Conservation (phyloP, 169 alveolate species). For the Eimeria tenella region DNA sequence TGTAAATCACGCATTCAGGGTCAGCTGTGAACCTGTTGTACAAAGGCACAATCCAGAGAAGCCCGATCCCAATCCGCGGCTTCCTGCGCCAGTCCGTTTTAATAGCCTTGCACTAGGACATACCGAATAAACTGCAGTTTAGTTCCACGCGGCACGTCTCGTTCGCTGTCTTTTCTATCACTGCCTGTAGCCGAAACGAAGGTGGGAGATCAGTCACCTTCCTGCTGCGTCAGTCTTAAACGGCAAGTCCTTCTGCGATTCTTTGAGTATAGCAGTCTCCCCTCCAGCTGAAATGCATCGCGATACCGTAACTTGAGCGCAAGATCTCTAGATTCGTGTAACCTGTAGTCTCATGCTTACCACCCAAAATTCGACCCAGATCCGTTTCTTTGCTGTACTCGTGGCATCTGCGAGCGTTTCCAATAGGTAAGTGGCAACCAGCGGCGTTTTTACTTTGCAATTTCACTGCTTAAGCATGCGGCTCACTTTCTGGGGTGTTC, state of each 20-base stretch:
- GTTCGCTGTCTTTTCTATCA: neutral
- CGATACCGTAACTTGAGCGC: too few species aligned
- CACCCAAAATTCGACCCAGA: neutral
- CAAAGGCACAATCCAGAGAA: neutral
- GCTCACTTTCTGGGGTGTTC: slow-evolving; percentile 76
- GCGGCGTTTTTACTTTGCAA: too few species aligned
- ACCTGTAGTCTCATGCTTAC: neutral
- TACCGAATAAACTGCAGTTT: too few species aligned
- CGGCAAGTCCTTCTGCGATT: slow-evolving; percentile 57
- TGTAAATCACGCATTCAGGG: slow-evolving; percentile 26
- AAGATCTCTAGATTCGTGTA: too few species aligned
- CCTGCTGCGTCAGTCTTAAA: slow-evolving; percentile 57
- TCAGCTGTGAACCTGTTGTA: slow-evolving; percentile 73
- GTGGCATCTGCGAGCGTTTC: too few species aligned
- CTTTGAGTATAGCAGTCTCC: slow-evolving; percentile 52
- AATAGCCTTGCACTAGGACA: too few species aligned
- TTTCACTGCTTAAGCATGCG: neutral
- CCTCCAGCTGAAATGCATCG: slow-evolving; percentile 69
- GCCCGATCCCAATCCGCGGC: neutral
- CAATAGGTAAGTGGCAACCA: too few species aligned
- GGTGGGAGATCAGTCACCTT: slow-evolving; percentile 40
- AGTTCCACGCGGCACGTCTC: too few species aligned
- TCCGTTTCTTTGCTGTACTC: neutral
- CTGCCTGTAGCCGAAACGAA: neutral
- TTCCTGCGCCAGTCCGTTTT: too few species aligned